Evolutionary conservation across 495 filamentous ascomycete genomes (phyloP).

Genomic region (Hypoxylon lenormandii): DNA sequence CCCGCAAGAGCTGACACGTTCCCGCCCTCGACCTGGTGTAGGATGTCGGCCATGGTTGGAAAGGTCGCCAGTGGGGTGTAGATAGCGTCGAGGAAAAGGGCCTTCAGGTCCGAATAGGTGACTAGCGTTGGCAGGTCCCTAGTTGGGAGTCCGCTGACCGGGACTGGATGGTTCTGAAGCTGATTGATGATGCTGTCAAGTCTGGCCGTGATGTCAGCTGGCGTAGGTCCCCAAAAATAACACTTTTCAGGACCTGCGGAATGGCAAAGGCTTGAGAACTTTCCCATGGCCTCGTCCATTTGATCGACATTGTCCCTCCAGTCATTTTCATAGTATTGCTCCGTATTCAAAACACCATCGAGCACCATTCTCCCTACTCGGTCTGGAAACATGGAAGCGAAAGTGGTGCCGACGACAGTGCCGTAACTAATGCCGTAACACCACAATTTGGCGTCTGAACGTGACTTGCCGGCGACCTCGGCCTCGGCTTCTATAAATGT

Average conservation of each 20-base stretch:
- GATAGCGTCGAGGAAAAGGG: conserved; percentile 23
- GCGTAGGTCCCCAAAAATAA: conserved; percentile 48
- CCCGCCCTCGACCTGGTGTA: conserved; percentile 40
- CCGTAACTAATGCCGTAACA: conserved; percentile 72
- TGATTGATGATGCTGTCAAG: conserved; percentile 53
- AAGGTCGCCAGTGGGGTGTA: conserved; percentile 35
- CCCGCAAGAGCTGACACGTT: conserved; percentile 36
- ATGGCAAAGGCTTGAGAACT: conserved; percentile 39
- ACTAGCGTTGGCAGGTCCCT: conserved; percentile 57
- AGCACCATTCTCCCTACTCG: conserved; percentile 52
- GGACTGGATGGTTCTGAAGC: conserved; percentile 55
- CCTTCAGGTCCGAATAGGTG: conserved; percentile 59
- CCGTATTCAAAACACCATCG: conserved; percentile 53
- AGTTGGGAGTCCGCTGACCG: conserved; percentile 50
- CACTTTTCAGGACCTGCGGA: conserved; percentile 32
- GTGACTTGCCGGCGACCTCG: conserved; percentile 22
- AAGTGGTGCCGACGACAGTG: conserved; percentile 66
- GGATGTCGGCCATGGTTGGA: conserved; percentile 30
- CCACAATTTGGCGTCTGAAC: conserved; percentile 47
- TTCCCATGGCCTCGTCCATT: conserved; percentile 27
- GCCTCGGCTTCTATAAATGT: conserved; percentile 42
- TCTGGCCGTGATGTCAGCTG: conserved; percentile 54
- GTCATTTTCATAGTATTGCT: conserved; percentile 51
- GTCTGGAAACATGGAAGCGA: conserved; percentile 57
- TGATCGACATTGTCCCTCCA: conserved; percentile 31